These are phyloP conservation scores for Pisolithus thermaeus DNA, from an alignment of 1,284 basidiomycete species.

Conservation along the genomic window DNA sequence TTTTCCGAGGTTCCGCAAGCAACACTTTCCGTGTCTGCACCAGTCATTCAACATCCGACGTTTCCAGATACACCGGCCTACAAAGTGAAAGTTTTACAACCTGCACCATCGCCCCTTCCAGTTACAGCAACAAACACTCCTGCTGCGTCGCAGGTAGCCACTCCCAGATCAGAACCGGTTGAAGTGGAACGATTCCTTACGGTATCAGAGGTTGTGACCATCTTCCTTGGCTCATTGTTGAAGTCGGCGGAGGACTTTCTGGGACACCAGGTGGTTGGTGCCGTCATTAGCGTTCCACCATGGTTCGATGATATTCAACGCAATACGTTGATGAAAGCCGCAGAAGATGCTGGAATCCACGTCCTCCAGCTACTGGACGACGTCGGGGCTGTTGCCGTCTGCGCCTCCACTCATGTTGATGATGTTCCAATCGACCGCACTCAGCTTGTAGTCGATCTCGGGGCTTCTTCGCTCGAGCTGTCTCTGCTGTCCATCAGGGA, in stretches of 20 bases:
- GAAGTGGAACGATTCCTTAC: slow-evolving; percentile 74
- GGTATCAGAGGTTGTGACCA: slow-evolving; percentile 77
- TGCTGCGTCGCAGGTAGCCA: slow-evolving; percentile 63
- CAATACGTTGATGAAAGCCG: slow-evolving; percentile 68
- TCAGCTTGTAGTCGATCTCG: slow-evolving; percentile 69
- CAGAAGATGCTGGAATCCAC: slow-evolving; percentile 75
- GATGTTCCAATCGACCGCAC: slow-evolving; percentile 52
- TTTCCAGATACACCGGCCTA: slow-evolving; percentile 75
- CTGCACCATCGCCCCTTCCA: slow-evolving; percentile 58
- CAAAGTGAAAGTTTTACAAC: slow-evolving; percentile 77
- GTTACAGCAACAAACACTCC: slow-evolving; percentile 54
- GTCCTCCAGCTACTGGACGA: slow-evolving; percentile 87
- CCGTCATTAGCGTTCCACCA: slow-evolving; percentile 80
- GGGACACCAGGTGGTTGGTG: slow-evolving; percentile 75
- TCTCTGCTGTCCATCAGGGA: slow-evolving; percentile 61
- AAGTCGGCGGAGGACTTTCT: slow-evolving; percentile 92
- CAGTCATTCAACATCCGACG: slow-evolving; percentile 73
- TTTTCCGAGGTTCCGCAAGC: slow-evolving; percentile 71
- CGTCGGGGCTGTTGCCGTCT: slow-evolving; percentile 69
- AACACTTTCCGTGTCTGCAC: slow-evolving; percentile 49
- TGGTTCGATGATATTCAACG: slow-evolving; percentile 72
- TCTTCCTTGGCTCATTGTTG: slow-evolving; percentile 84
- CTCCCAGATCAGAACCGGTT: slow-evolving; percentile 77
- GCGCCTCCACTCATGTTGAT: slow-evolving; percentile 44
- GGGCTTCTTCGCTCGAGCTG: slow-evolving; percentile 57